phyloP scores from a whole-genome alignment of 345 rosid species.

The Dipteronia sinensis region DNA sequence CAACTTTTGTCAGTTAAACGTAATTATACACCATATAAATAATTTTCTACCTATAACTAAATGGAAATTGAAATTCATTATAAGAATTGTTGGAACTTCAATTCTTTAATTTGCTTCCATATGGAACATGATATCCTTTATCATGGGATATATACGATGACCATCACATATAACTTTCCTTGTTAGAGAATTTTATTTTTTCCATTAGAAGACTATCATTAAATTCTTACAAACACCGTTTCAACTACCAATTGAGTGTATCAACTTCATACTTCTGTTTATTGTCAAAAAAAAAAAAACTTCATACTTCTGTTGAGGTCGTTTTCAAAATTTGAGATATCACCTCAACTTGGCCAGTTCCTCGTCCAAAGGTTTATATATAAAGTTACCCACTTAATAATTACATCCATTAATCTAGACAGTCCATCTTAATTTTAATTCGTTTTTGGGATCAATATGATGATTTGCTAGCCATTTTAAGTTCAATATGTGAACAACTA shows the following conservation, averaged over 20 bases:
- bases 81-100: too few species aligned
- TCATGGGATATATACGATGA: background rate
- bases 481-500: background rate
- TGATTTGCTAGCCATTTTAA: background rate
- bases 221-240: constrained; percentile 1
- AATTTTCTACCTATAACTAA: too few species aligned
- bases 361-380: constrained; percentile 21
- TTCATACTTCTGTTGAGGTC: constrained; percentile 10
- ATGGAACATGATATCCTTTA: too few species aligned
- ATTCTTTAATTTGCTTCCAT: too few species aligned
- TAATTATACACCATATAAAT: too few species aligned
- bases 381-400: constrained; percentile 21
- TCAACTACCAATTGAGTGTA: constrained; percentile 22
- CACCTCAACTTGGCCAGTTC: constrained; percentile 18
- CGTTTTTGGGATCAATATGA: background rate
- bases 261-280: background rate
- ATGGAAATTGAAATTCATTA: too few species aligned
- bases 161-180: constrained; percentile 3
- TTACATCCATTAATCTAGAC: constrained; percentile 28
- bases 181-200: background rate
- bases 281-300: too few species aligned
- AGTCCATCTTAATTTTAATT: constrained; percentile 24
- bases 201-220: constrained; percentile 3
- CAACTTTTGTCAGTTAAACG: too few species aligned
- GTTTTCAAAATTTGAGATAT: constrained; percentile 24